These are phyloP conservation scores for Mangifera indica DNA, from an alignment of 345 rosid species.

Conservation along the genomic window DNA sequence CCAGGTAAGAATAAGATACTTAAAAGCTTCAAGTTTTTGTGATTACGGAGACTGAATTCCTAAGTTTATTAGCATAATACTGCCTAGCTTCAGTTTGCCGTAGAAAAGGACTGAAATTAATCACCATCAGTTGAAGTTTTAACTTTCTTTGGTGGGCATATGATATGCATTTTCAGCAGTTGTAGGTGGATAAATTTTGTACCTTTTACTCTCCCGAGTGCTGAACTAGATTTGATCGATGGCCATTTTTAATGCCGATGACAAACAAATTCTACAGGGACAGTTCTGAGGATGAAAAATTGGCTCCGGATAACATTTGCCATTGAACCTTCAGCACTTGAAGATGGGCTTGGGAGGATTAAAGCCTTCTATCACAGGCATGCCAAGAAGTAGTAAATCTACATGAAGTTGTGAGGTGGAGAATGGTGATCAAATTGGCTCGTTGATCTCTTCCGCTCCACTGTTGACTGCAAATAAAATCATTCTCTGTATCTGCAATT, in stretches of 20 bases:
- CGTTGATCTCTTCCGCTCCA: background rate
- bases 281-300: conserved; percentile 37
- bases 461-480: background rate
- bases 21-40: background rate
- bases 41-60: background rate
- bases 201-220: too few relatives aligned
- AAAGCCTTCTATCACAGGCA: conserved; percentile 45
- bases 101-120: too few relatives aligned
- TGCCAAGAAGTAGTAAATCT: conserved; percentile 26
- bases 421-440: background rate
- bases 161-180: too few relatives aligned
- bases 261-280: conserved; percentile 27
- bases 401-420: background rate
- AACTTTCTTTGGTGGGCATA: too few relatives aligned
- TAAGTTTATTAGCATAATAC: background rate
- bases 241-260: too few relatives aligned
- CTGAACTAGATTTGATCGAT: too few relatives aligned
- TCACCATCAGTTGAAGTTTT: too few relatives aligned
- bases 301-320: conserved; percentile 52
- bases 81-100: background rate
- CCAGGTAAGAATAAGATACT: conserved; percentile 38
- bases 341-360: conserved; percentile 41
- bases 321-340: conserved; percentile 31
- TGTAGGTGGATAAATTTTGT: too few relatives aligned
- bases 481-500: background rate